Conservation (phyloP, 176 grass and related monocot species). For the Carex littledalei region DNA sequence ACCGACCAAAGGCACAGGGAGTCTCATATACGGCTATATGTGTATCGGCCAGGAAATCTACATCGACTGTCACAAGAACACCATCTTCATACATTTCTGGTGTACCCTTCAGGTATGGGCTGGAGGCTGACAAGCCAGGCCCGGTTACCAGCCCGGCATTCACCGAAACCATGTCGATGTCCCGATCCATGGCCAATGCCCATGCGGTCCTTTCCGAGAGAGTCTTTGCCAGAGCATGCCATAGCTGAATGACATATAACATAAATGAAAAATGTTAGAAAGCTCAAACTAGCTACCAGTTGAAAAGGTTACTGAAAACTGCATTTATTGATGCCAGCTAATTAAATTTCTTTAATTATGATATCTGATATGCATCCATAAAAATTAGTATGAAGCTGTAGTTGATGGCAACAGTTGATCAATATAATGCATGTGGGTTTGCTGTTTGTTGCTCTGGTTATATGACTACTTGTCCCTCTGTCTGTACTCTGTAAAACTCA, state of each 20-base stretch:
- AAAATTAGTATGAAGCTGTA: not conserved
- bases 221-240: slow-evolving; percentile 87
- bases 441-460: not conserved
- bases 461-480: not conserved
- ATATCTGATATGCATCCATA: not conserved
- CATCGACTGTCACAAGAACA: slow-evolving; percentile 80
- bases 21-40: slow-evolving; percentile 73
- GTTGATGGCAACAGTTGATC: not conserved
- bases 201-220: slow-evolving; percentile 92
- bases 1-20: slow-evolving; percentile 64
- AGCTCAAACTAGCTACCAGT: not conserved
- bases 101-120: slow-evolving; percentile 72
- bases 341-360: not conserved
- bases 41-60: slow-evolving; percentile 62
- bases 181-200: slow-evolving; percentile 94
- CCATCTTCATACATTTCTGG: slow-evolving; percentile 75
- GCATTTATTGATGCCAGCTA: not conserved
- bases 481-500: not conserved
- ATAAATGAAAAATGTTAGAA: not conserved
- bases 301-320: not conserved
- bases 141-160: slow-evolving; percentile 58
- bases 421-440: not conserved
- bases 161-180: slow-evolving; percentile 86
- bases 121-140: slow-evolving; percentile 29
- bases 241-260: slow-evolving; percentile 36